Percentiles rank a stretch among this genome's conserved stretches.
phyloP scores from a whole-genome alignment of 768 basidiomycete species.

The Cubamyces lactineus region DNA sequence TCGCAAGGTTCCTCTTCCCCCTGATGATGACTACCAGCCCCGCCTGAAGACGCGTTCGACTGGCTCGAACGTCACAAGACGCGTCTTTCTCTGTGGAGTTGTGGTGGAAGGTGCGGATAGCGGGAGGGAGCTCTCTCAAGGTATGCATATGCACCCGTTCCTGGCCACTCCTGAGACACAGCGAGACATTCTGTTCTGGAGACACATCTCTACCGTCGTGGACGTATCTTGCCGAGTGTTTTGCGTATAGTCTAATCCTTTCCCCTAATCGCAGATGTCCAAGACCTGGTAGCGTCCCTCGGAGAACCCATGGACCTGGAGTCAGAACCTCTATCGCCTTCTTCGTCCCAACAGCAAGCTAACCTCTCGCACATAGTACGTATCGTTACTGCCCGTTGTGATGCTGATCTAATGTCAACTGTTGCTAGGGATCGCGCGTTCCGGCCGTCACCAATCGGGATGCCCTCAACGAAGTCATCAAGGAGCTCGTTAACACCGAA shows the following conservation, averaged over 20 bases:
- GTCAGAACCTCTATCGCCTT: slow-evolving; percentile 50
- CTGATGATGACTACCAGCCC: slow-evolving; percentile 60
- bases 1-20: slow-evolving; percentile 76
- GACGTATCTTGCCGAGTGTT: not conserved
- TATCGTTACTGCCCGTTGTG: not conserved
- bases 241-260: not conserved
- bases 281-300: slow-evolving; percentile 77
- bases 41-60: slow-evolving; percentile 43
- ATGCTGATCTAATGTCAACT: no score
- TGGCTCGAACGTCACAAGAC: slow-evolving; percentile 57
- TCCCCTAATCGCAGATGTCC: slow-evolving; percentile 56
- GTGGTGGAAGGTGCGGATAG: slow-evolving; percentile 84
- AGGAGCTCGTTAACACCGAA: slow-evolving; percentile 89
- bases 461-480: slow-evolving; percentile 72
- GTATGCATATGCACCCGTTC: slow-evolving; percentile 47
- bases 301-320: slow-evolving; percentile 65
- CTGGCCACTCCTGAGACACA: not conserved
- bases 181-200: slow-evolving; percentile 8
- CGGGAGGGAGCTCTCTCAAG: slow-evolving; percentile 68
- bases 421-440: slow-evolving; percentile 44
- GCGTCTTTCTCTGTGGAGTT: slow-evolving; percentile 88
- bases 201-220: slow-evolving; percentile 13
- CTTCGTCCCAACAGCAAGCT: slow-evolving; percentile 42
- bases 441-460: slow-evolving; percentile 66
- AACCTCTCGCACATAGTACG: slow-evolving; percentile 35